Evolutionary conservation across 805 yeast species (phyloP), one percentile per base, ranked within the genome.

Genomic region (Phaffomyces antillensis): DNA sequence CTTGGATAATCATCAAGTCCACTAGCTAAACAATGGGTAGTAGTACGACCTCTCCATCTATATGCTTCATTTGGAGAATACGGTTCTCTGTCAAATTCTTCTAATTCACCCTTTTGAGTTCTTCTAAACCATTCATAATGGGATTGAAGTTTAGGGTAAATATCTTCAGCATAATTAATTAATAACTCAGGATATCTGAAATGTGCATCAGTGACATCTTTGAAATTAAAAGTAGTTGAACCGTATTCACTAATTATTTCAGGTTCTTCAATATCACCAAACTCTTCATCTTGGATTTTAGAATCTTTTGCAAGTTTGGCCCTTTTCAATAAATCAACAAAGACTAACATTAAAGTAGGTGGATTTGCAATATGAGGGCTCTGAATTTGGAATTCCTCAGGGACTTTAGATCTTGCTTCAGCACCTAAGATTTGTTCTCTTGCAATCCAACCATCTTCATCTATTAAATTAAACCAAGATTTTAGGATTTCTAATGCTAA

Each of bases 1-100:
- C 99, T 76, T 32, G 99, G 99, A 58, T 90, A 93, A 60, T 93
- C 99, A 63, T 93, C 99, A 33, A 93, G 62, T 0, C 99, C 99
- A 63, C 95, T 83, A 9, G 99, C 93, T 43, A 91, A 70, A 60
- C 96, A 86, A 56, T 87, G 96, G 4, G 81, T 76, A 18, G 72
- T 68, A 0, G 96, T 86, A 52, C 98, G 78, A 6, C 98, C 99
- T 47, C 88, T 76, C 99, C 99, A 93, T 61, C 96, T 73, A 61
- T 84, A 93, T 0, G 81, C 85, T 60, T 89, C 96, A 8, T 62
- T 58, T 20, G 59, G 48, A 5, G 82, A 72, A 18, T 71, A 66
- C 17, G 72, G 66, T 10, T 68, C 67, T 51, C 95, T 72, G 33
- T 77, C 90, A 64, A 86, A 86, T 45, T 83, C 90, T 11, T 75